Evolutionary conservation across 805 yeast species (phyloP), one percentile per base, ranked within the genome.

Genomic region (Saccharomycopsis selenospora): DNA sequence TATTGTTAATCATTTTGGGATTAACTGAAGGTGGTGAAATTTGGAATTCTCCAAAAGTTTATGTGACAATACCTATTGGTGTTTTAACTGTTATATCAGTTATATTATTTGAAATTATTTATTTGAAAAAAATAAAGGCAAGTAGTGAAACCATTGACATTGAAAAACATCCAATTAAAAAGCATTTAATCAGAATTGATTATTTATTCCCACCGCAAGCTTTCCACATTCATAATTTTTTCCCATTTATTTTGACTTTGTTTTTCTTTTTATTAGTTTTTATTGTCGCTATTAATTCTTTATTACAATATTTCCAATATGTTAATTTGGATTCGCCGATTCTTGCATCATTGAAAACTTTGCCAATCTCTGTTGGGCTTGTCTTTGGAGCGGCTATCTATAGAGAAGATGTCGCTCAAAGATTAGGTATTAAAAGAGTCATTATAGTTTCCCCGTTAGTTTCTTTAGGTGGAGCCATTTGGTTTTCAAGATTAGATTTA

Each of bases 51-150:
- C 47, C 50, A 3, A 55, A 59, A 13, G 68, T 69, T 2, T 71
- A 70, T 50, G 70, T 69, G 13, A 66, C 76, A 0, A 49, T 72
- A 1, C 57, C 66, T 1, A 49, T 72, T 43, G 76, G 76, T 1
- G 44, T 65, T 7, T 14, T 67, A 2, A 45, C 66, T 13, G 45
- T 67, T 3, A 14, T 59, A 3, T 29, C 47, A 3, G 63, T 58
- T 33, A 54, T 63, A 25, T 18, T 59, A 4, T 66, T 59, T 57
- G 76, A 71, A 55, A 49, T 54, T 4, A 50, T 46, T 13, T 56
- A 49, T 46, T 50, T 55, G 33, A 55, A 51, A 36, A 23, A 27
- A 17, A 59, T 41, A 43, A 58, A 53, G 33, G 13, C 28, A 13
- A 20, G 20, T 33, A 14, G 20, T 33, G 10, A 6, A 4, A 14